phyloP scores from a whole-genome alignment of 768 basidiomycete genomes.

The Phlebiopsis flavidoalba region DNA sequence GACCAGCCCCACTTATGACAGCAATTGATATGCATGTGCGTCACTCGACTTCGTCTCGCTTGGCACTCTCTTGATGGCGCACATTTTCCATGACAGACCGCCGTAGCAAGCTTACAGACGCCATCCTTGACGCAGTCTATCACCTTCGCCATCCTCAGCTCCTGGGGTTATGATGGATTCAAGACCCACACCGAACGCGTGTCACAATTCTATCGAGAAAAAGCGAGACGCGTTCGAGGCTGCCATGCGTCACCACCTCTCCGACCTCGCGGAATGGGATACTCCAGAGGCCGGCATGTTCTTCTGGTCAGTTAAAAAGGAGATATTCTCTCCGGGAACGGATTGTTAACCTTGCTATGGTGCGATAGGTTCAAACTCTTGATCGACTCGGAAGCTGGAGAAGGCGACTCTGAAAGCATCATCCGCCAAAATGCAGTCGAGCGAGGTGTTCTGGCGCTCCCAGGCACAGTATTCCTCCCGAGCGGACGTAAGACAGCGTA shows the following conservation, averaged over 20 bases:
- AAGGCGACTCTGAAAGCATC: constrained; percentile 49
- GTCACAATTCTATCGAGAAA: constrained; percentile 60
- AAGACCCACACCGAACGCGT: constrained; percentile 62
- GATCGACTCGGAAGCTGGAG: constrained; percentile 41
- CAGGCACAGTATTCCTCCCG: constrained; percentile 82
- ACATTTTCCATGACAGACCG: constrained; percentile 41
- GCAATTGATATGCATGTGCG: constrained; percentile 72
- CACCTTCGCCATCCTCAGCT: constrained; percentile 48
- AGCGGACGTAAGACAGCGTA: constrained; percentile 65
- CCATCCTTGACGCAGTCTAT: constrained; percentile 67
- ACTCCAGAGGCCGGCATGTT: constrained; percentile 84
- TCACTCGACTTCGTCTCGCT: constrained; percentile 10
- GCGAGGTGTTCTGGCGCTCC: constrained; percentile 83
- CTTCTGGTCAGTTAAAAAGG: constrained; percentile 76
- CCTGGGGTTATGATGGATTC: constrained; percentile 82
- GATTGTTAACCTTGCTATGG: not conserved
- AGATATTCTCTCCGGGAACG: not conserved
- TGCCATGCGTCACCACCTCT: constrained; percentile 70
- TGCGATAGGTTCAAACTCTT: constrained; percentile 64
- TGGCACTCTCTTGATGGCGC: not conserved
- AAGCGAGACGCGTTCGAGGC: constrained; percentile 78
- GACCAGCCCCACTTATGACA: constrained; percentile 62
- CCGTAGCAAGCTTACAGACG: constrained; percentile 62
- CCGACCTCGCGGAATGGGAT: constrained; percentile 70
- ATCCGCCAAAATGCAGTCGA: constrained; percentile 75